Evolutionary conservation across 805 yeast species (phyloP).

Genomic region (Cyberlindnera misumaiensis): DNA sequence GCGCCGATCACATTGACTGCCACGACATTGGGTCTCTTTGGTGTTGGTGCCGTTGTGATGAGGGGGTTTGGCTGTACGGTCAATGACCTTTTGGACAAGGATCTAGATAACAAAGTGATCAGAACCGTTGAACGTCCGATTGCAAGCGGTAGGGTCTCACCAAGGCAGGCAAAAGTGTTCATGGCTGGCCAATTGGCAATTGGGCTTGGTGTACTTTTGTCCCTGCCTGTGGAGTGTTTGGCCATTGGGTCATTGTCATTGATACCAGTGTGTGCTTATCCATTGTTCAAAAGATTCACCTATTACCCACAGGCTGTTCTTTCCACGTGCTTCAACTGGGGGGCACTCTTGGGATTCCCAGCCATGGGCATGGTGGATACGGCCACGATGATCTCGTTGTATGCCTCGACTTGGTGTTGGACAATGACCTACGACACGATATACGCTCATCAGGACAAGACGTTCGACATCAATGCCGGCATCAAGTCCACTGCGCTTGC

Average conservation of each 20-base stretch:
- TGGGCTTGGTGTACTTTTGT: slow-evolving; percentile 65
- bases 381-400: slow-evolving; percentile 72
- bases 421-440: slow-evolving; percentile 93
- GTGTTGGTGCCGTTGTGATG: slow-evolving; percentile 84
- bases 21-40: slow-evolving; percentile 61
- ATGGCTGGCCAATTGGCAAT: slow-evolving; percentile 66
- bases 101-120: slow-evolving; percentile 78
- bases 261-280: slow-evolving; percentile 78
- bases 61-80: slow-evolving; percentile 98
- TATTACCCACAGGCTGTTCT: slow-evolving; percentile 89
- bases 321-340: slow-evolving; percentile 88
- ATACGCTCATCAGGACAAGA: slow-evolving; percentile 96
- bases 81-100: slow-evolving; percentile 80
- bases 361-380: slow-evolving; percentile 86
- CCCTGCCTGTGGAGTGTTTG: slow-evolving; percentile 78
- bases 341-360: slow-evolving; percentile 88
- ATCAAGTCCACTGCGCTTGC: slow-evolving; percentile 92
- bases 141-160: slow-evolving; percentile 75
- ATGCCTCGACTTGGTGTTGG: slow-evolving; percentile 78
- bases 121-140: slow-evolving; percentile 91
- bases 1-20: slow-evolving; percentile 64
- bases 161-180: slow-evolving; percentile 62
- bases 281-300: slow-evolving; percentile 89
- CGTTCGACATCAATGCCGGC: slow-evolving; percentile 82
- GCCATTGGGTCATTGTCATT: slow-evolving; percentile 74